Base-by-base conservation (phyloP, 2,329 filamentous ascomycete species). In the Hypoxylon sp. region DNA sequence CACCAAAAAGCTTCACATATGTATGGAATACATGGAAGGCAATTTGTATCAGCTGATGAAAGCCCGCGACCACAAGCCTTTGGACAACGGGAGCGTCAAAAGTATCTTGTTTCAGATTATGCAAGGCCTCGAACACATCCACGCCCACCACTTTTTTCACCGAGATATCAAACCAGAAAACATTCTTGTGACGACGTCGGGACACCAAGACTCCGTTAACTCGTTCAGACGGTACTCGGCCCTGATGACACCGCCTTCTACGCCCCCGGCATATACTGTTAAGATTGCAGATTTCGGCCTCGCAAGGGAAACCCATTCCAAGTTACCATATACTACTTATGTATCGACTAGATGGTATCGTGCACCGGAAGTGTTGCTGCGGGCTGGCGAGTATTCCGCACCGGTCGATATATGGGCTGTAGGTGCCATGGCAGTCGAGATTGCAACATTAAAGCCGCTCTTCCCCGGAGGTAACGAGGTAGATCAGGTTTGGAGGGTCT, bases 11-110 rank as follows among this genome's bases (percentile, higher is more conserved):
- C 90, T 99, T 49, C 96, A 99, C 82, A 99, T 99, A 74, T 91
- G 89, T 78, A 99, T 99, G 96, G 96, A 99, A 83, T 98, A 97
- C 82, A 99, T 99, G 96, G 96, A 99, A 80, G 96, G 96, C 56
- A 99, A 99, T 81, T 87, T 99, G 0, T 99, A 99, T 81, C 96
- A 99, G 81, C 84, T 99, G 71, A 99, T 99, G 96, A 99, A 99
- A 84, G 92, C 96, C 58, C 90, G 96, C 67, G 96, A 99, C 74
- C 95, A 98, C 85, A 98, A 98, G 82, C 92, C 87, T 71, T 87
- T 99, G 30, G 96, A 99, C 77, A 92, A 92, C 61, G 89, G 88
- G 68, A 97, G 93, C 76, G 96, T 99, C 68, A 98, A 99, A 86
- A 98, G 95, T 84, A 97, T 99, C 70, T 86, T 99, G 40, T 98